Percentiles rank a stretch among this genome's conserved stretches.
These are phyloP conservation scores for Darksidea phi DNA, from an alignment of 495 filamentous ascomycete species.

Conservation along the genomic window DNA sequence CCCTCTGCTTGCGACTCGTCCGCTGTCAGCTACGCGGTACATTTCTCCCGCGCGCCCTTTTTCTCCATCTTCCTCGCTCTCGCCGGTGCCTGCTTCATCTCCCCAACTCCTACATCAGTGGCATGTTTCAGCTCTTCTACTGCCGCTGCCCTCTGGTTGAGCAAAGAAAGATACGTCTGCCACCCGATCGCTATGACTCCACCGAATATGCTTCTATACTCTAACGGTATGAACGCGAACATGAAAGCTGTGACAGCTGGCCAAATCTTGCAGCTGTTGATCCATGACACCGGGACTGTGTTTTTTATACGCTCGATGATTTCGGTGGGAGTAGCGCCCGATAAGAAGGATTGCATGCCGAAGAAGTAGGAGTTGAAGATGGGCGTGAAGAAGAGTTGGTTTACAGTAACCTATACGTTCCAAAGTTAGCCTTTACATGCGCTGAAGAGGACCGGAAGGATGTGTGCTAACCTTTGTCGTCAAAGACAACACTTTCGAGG, in stretches of 20 bases:
- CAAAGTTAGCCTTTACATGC: slow-evolving; percentile 51
- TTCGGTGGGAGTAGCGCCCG: slow-evolving; percentile 57
- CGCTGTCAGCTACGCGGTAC: neutral
- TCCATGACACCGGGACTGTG: slow-evolving; percentile 72
- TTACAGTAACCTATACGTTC: slow-evolving; percentile 66
- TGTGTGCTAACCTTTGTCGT: slow-evolving; percentile 12
- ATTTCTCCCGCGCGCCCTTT: neutral
- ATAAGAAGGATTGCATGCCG: slow-evolving; percentile 70
- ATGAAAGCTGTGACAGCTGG: slow-evolving; percentile 83
- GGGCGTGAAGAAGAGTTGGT: slow-evolving; percentile 80
- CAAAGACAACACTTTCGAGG: slow-evolving; percentile 57
- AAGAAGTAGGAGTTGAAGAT: slow-evolving; percentile 93
- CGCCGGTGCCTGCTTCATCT: neutral
- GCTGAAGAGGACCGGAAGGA: neutral
- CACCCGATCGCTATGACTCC: slow-evolving; percentile 78
- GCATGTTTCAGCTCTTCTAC: neutral
- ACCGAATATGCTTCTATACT: slow-evolving; percentile 76
- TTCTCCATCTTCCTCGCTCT: neutral
- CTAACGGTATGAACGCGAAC: slow-evolving; percentile 76
- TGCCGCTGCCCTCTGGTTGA: slow-evolving; percentile 70
- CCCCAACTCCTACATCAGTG: neutral
- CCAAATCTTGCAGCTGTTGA: slow-evolving; percentile 87
- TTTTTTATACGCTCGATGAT: slow-evolving; percentile 66
- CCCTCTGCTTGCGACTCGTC: neutral
- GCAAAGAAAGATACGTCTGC: slow-evolving; percentile 84